A percentile compares a stretch with the other conserved stretches of the same genome.
Evolutionary conservation across 2,329 filamentous ascomycete genomes (phyloP).

Genomic region (Ceratocystis papillata): DNA sequence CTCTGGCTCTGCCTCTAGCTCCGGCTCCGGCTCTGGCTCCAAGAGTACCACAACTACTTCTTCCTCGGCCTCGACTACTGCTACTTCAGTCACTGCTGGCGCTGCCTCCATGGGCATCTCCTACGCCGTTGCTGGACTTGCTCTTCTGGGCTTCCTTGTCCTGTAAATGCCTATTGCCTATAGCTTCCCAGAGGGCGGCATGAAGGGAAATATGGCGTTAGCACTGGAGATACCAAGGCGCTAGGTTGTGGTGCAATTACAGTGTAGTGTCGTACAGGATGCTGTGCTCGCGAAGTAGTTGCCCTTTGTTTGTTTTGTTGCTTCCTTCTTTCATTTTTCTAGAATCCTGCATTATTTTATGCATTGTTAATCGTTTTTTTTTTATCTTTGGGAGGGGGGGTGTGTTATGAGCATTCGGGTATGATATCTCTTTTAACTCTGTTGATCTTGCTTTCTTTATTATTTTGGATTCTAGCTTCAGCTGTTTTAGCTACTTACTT

Average conservation of each 20-base stretch:
- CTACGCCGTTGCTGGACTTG: constrained; percentile 20
- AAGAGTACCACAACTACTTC: not conserved
- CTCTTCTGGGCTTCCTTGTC: constrained; percentile 18
- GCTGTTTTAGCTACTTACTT: not conserved
- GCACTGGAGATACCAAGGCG: not conserved
- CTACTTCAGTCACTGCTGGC: constrained; percentile 5
- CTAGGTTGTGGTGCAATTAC: not conserved
- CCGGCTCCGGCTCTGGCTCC: not conserved
- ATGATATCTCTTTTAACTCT: constrained; percentile 15
- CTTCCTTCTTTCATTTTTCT: not conserved
- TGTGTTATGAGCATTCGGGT: constrained; percentile 8
- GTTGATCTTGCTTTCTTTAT: constrained; percentile 12
- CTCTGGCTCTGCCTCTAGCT: not conserved
- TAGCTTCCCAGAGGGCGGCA: not conserved
- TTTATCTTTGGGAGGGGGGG: not conserved
- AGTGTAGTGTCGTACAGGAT: not conserved
- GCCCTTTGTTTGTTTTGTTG: not conserved
- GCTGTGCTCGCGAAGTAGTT: not conserved
- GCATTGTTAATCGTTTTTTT: not conserved
- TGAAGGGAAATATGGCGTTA: not conserved
- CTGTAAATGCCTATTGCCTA: constrained; percentile 13
- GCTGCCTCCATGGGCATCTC: constrained; percentile 16
- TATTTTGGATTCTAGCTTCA: not conserved
- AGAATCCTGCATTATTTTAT: constrained; percentile 1
- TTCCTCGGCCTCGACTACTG: not conserved